Conservation (phyloP, 257 asterid species). For the Forsythia viridissima region DNA sequence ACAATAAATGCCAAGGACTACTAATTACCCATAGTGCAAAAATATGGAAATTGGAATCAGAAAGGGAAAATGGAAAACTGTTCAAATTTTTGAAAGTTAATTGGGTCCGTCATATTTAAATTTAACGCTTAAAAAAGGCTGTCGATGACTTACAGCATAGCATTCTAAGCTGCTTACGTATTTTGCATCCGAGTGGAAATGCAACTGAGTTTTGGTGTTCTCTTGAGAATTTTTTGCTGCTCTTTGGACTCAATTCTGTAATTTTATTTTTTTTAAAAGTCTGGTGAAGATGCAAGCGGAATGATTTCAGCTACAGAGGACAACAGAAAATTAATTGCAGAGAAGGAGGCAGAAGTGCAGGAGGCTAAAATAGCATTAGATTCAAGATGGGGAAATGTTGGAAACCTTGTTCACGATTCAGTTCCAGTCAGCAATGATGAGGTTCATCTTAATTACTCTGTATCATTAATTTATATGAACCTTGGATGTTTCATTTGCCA, state of each 20-base stretch:
- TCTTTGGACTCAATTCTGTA: not conserved
- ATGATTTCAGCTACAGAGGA: conserved; percentile 56
- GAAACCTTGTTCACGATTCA: conserved; percentile 93
- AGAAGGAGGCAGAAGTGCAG: conserved; percentile 77
- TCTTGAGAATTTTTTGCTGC: conserved; percentile 18
- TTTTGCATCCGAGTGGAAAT: not conserved
- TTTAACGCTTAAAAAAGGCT: not conserved
- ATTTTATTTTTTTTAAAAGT: conserved; percentile 30
- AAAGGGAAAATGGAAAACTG: not conserved
- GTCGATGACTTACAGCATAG: not conserved
- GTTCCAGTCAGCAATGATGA: conserved; percentile 81
- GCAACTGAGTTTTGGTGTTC: not conserved
- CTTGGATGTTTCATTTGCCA: not conserved
- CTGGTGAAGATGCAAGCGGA: conserved; percentile 61
- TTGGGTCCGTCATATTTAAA: not conserved
- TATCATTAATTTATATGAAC: not conserved
- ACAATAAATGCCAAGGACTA: not conserved
- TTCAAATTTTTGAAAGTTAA: not conserved
- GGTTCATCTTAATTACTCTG: conserved; percentile 38
- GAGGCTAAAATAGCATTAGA: conserved; percentile 69
- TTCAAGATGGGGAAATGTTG: conserved; percentile 58
- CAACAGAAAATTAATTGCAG: conserved; percentile 52
- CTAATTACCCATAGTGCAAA: not conserved
- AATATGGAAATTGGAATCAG: not conserved
- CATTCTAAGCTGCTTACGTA: not conserved